Percentiles rank a stretch among this genome's conserved stretches.
phyloP scores from a whole-genome alignment of 2,329 filamentous ascomycete species.

The Fusarium nematophilum region DNA sequence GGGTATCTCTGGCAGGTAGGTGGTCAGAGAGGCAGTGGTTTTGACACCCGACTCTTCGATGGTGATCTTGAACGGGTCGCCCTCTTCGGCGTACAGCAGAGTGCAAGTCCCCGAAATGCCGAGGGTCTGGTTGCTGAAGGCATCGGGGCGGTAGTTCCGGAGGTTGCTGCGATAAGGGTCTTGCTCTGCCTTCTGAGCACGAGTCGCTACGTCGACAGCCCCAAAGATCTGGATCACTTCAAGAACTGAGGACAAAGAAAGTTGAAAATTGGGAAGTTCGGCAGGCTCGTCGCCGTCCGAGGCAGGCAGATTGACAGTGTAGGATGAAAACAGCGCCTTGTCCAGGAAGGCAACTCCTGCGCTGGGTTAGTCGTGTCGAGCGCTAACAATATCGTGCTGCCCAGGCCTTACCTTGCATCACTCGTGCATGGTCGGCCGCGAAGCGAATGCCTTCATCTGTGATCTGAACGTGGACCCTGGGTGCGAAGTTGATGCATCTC shows the following conservation, averaged over 20 bases:
- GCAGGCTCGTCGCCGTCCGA: conserved; percentile 52
- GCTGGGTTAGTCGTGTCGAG: conserved; percentile 15
- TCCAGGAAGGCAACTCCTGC: conserved; percentile 78
- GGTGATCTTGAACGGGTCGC: conserved; percentile 84
- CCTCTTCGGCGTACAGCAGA: conserved; percentile 79
- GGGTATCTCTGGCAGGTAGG: conserved; percentile 80
- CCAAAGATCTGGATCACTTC: conserved; percentile 97
- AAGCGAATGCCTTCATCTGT: conserved; percentile 88
- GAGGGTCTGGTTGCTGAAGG: conserved; percentile 85
- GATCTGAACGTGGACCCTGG: conserved; percentile 75
- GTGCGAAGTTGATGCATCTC: conserved; percentile 69
- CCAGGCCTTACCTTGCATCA: conserved; percentile 80
- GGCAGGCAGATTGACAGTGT: conserved; percentile 70
- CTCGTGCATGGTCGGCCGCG: conserved; percentile 85
- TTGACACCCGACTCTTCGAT: conserved; percentile 88
- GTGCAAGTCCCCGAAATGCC: conserved; percentile 89
- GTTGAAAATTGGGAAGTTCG: conserved; percentile 79
- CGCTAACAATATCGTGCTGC: background rate
- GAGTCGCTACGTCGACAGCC: conserved; percentile 75
- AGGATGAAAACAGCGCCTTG: conserved; percentile 88
- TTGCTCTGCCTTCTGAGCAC: conserved; percentile 67
- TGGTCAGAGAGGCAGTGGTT: conserved; percentile 89
- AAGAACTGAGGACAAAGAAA: conserved; percentile 86
- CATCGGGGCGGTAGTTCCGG: conserved; percentile 73
- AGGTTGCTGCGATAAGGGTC: conserved; percentile 72